These are phyloP conservation scores for Aspergillus pseudoterreus DNA, from an alignment of 2,329 filamentous ascomycete species.

Conservation along the genomic window DNA sequence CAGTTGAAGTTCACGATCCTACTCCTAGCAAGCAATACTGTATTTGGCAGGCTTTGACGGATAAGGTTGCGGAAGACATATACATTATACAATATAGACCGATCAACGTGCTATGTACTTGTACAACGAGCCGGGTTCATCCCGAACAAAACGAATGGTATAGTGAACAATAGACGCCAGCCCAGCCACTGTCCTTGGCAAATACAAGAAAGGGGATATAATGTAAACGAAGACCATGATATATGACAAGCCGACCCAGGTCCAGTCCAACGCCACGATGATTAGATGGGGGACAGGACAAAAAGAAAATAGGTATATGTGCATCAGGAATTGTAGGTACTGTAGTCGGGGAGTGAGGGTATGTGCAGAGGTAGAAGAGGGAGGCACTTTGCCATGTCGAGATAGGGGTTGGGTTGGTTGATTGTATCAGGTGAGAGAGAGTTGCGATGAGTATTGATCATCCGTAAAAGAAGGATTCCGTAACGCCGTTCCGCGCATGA, in stretches of 20 bases:
- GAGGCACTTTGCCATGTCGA: background rate
- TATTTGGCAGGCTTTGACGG: too few relatives aligned
- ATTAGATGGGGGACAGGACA: background rate
- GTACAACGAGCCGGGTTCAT: background rate
- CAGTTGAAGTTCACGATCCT: too few relatives aligned
- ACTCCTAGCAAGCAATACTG: too few relatives aligned
- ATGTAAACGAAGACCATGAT: background rate
- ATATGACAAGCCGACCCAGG: background rate
- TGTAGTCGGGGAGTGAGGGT: background rate
- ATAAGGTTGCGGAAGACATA: background rate
- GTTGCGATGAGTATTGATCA: background rate
- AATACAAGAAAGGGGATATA: background rate
- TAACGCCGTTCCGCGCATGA: background rate
- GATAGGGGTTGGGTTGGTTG: background rate
- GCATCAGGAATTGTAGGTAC: background rate
- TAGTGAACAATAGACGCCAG: background rate
- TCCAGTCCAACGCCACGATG: background rate
- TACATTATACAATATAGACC: constrained; percentile 2
- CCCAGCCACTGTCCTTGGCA: background rate
- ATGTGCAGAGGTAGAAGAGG: background rate
- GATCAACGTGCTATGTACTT: constrained; percentile 1
- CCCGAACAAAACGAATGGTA: background rate
- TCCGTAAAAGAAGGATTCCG: background rate
- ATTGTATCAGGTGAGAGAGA: background rate
- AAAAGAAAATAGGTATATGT: background rate